Evolutionary conservation across 768 basidiomycete genomes (phyloP), one percentile per base, ranked within the genome.

Genomic region (Amanita rubescens): DNA sequence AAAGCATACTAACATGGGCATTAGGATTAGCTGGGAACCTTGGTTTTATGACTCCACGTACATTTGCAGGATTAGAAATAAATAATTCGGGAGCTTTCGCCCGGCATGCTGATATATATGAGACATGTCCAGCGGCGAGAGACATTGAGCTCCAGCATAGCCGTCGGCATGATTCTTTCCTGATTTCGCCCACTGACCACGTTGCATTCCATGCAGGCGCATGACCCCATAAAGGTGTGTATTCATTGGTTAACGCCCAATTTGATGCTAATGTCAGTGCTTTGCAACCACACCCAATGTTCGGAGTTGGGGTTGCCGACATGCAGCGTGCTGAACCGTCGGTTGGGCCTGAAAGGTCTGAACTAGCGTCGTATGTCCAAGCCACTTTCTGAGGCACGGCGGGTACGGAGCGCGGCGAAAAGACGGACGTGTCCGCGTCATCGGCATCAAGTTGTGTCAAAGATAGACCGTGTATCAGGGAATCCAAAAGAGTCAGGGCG

Each of bases 71-170:
- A 58, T 87, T 78, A 24, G 78, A 63, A 55, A 85, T 68, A 60
- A 80, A 85, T 22, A 85, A 62, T 38, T 84, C 75, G 3, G 78
- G 67, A 15, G 64, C 68, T 19, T 58, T 58, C 7, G 63, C 61
- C 27, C 65, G 67, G 48, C 67, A 65, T 15, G 84, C 77, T 17
- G 75, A 76, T 4, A 75, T 71, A 60, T 84, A 87, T 12, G 79
- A 75, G 24, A 77, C 80, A 64, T 86, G 79, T 1, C 81, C 84
- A 9, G 87, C 82, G 12, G 78, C 72, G 20, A 87, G 73, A 50
- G 75, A 70, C 66, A 88, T 73, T 6, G 81, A 69, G 62, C 82
- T 86, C 88, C 88, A 90, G 56, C 84, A 85, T 20, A 89, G 65
- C 34, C 87, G 71, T 33, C 88, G 79, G 60, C 81, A 83, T 42